phyloP scores from a whole-genome alignment of 768 basidiomycete genomes.

The Sistotremastrum niveocremeum region DNA sequence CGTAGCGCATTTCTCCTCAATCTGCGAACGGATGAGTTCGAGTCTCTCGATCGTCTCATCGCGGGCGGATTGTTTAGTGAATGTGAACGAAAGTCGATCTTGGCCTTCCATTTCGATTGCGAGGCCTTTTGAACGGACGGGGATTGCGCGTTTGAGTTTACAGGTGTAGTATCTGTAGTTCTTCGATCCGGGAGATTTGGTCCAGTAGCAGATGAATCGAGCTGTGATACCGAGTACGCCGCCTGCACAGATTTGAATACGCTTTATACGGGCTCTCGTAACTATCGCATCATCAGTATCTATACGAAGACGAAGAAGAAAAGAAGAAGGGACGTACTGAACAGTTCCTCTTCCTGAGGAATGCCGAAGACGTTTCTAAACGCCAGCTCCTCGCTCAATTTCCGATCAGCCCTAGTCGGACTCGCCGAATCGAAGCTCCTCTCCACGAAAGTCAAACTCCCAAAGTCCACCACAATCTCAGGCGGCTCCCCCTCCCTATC shows the following conservation, averaged over 20 bases:
- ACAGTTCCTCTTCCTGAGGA: slow-evolving; percentile 5
- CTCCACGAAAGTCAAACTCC: slow-evolving; percentile 25
- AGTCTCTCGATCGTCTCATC: too few species aligned
- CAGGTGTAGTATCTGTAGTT: too few species aligned
- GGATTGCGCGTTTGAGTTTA: too few species aligned
- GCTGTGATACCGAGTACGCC: slow-evolving; percentile 31
- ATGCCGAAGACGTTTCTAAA: slow-evolving; percentile 18
- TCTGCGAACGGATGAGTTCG: too few species aligned
- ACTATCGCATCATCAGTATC: slow-evolving; percentile 22
- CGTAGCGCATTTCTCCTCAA: too few species aligned
- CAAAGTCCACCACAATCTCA: slow-evolving; percentile 28
- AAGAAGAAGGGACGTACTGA: slow-evolving; percentile 11
- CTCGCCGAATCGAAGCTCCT: background rate
- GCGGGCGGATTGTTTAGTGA: too few species aligned
- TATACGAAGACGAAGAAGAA: background rate
- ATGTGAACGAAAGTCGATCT: too few species aligned
- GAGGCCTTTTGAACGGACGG: too few species aligned
- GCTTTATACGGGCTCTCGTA: slow-evolving; percentile 20
- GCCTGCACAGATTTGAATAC: slow-evolving; percentile 18
- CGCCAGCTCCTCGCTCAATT: slow-evolving; percentile 15
- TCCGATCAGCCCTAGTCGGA: slow-evolving; percentile 4
- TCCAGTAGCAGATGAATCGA: slow-evolving; percentile 32
- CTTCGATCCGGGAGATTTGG: slow-evolving; percentile 4
- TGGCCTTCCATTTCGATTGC: too few species aligned
- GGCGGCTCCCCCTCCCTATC: background rate